These are phyloP conservation scores for Malania oleifera DNA, from an alignment of 164 flowering plant genomes.

Conservation along the genomic window DNA sequence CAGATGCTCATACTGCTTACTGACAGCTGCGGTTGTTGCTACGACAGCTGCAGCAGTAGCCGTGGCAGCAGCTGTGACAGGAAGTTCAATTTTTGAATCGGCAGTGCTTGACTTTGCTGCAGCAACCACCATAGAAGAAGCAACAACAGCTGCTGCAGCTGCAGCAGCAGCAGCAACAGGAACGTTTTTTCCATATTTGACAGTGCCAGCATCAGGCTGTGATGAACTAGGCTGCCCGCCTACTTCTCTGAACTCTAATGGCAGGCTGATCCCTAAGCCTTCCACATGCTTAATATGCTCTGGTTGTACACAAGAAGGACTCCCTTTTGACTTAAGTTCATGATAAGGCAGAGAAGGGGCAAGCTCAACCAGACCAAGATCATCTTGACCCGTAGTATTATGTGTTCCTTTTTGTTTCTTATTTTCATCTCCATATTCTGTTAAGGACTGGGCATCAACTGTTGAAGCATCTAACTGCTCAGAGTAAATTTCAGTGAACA, in stretches of 20 bases:
- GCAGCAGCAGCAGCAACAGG: constrained; percentile 84
- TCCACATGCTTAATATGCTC: constrained; percentile 33
- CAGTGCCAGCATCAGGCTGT: constrained; percentile 34
- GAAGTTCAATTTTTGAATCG: constrained; percentile 55
- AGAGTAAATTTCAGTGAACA: constrained; percentile 60
- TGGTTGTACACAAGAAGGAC: constrained; percentile 16
- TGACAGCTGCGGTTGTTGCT: constrained; percentile 81
- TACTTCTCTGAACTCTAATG: constrained; percentile 24
- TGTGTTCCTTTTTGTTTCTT: constrained; percentile 23
- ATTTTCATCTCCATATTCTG: constrained; percentile 31
- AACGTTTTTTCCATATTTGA: constrained; percentile 42
- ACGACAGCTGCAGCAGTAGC: constrained; percentile 89
- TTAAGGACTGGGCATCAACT: constrained; percentile 28
- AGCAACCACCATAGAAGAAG: constrained; percentile 89
- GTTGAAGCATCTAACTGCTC: constrained; percentile 30
- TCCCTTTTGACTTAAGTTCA: constrained; percentile 28
- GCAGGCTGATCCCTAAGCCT: constrained; percentile 26
- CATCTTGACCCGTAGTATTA: constrained; percentile 25
- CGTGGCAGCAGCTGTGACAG: constrained; percentile 87
- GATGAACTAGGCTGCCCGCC: constrained; percentile 20
- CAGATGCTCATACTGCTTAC: constrained; percentile 54
- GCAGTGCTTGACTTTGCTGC: constrained; percentile 55
- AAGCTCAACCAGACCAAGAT: constrained; percentile 23
- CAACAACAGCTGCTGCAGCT: constrained; percentile 87
- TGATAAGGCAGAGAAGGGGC: constrained; percentile 63